Conservation (phyloP, 169 alveolate genomes). For the Babesia microti region DNA sequence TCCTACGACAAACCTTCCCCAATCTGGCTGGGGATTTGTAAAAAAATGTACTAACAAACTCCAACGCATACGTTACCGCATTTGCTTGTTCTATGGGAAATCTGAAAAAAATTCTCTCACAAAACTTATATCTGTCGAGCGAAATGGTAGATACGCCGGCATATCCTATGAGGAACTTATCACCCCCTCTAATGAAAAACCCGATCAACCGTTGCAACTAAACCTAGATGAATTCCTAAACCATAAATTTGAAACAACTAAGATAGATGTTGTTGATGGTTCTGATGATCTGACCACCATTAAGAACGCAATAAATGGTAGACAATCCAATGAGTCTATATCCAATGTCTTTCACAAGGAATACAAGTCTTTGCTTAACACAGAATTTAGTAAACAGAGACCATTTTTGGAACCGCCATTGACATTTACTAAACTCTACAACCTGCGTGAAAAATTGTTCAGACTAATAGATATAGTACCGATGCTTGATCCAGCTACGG, state of each 20-base stretch:
- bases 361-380: slow-evolving; percentile 26
- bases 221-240: too few species aligned
- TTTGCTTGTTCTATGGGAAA: too few species aligned
- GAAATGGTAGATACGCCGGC: too few species aligned
- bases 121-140: too few species aligned
- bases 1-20: too few species aligned
- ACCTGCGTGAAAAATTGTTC: slow-evolving; percentile 40
- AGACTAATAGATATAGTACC: slow-evolving; percentile 34
- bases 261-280: slow-evolving; percentile 27
- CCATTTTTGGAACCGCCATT: slow-evolving; percentile 38
- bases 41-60: too few species aligned
- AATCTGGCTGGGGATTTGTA: too few species aligned
- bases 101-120: too few species aligned
- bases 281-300: slow-evolving; percentile 25
- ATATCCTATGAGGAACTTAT: slow-evolving; percentile 34
- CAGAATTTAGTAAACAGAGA: slow-evolving; percentile 30
- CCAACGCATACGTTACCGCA: too few species aligned
- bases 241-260: slow-evolving; percentile 37
- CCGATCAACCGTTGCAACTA: slow-evolving; percentile 39
- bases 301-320: slow-evolving; percentile 27
- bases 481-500: slow-evolving; percentile 59
- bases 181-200: slow-evolving; percentile 19
- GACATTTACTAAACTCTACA: slow-evolving; percentile 31
- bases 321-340: too few species aligned
- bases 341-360: slow-evolving; percentile 29